These are phyloP conservation scores for Corylus avellana DNA, from an alignment of 306 rosid genomes.

Conservation along the genomic window DNA sequence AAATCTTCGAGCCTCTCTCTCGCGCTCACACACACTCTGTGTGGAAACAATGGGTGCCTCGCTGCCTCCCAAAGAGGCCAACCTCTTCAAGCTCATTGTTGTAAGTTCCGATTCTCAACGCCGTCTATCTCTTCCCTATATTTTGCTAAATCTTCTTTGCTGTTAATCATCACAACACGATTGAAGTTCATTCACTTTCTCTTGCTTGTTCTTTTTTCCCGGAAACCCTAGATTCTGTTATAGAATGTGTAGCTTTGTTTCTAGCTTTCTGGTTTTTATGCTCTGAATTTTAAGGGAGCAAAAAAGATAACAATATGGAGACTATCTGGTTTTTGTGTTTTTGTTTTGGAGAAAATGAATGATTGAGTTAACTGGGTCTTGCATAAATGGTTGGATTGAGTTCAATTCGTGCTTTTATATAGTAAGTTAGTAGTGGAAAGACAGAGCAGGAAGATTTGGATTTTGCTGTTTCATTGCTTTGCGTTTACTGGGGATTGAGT, in stretches of 20 bases:
- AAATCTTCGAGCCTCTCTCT: slow-evolving; percentile 15
- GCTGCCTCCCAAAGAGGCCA: slow-evolving; percentile 88
- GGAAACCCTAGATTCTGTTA: slow-evolving; percentile 55
- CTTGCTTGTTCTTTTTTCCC: slow-evolving; percentile 13
- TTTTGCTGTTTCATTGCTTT: slow-evolving; percentile 8
- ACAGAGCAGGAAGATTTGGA: slow-evolving; percentile 1
- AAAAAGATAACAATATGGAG: slow-evolving; percentile 25
- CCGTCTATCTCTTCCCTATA: neutral
- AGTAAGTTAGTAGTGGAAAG: neutral
- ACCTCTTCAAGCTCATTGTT: slow-evolving; percentile 98
- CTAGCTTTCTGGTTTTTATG: neutral
- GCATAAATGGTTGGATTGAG: slow-evolving; percentile 5
- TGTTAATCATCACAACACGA: slow-evolving; percentile 19
- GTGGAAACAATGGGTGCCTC: slow-evolving; percentile 83
- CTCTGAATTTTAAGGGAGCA: neutral
- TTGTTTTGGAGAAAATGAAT: neutral
- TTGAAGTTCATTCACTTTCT: slow-evolving; percentile 31
- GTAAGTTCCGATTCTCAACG: slow-evolving; percentile 58
- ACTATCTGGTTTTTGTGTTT: neutral
- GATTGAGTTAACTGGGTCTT: slow-evolving; percentile 2
- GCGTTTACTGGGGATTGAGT: neutral
- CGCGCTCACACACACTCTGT: slow-evolving; percentile 1
- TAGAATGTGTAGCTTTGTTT: neutral
- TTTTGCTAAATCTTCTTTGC: neutral
- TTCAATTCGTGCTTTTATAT: neutral